Base-by-base conservation (phyloP, 148 eudicot species). In the Camellia granthamiana region DNA sequence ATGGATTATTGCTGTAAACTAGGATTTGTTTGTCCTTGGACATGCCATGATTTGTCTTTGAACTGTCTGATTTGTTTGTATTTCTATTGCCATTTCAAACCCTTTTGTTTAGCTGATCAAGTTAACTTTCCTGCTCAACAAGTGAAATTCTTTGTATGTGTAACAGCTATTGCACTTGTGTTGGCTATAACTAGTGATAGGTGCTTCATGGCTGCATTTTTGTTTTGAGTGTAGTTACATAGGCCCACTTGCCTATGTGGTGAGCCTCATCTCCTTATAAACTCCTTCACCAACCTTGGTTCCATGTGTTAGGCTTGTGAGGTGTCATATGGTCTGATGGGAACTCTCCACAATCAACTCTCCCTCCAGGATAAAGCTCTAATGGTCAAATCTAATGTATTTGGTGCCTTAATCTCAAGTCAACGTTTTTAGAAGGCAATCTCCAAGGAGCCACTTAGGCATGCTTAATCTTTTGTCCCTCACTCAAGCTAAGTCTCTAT, bases 11-110 rank as follows among this genome's bases (percentile, higher is more conserved):
- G 30, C 44, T 68, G 1, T 16, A 14, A 67, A 41, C 21, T 41
- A 16, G 47, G 38, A 6, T 78, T 15, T 55, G 64, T 43, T 67
- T 55, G 38, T 42, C 80, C 73, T 78, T 67, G 49, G 46, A 15
- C 38, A 41, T 16, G 16, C 1, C 10, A 1, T 14, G 18, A 15
- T 52, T n/a, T 41, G 38, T 21, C 63, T 67, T 23, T 68, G 30
- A 56, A 46, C 21, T 18, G 46, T 74, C 44, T 83, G 19, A 8
- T 44, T 69, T 61, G 46, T 44, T 5, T 19, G 56, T 58, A 1
- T 77, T 41, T 42, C 44, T 12, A 38, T 4, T 19, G 41, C 42
- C 18, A 74, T 52, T 21, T 46, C 23, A 16, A n/a, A 19, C 16
- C 47, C 10, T 13, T 56, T 23, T 72, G 64, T 47, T 44, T 30